Conservation (phyloP, 164 flowering plant species). For the Vitis cinerea region DNA sequence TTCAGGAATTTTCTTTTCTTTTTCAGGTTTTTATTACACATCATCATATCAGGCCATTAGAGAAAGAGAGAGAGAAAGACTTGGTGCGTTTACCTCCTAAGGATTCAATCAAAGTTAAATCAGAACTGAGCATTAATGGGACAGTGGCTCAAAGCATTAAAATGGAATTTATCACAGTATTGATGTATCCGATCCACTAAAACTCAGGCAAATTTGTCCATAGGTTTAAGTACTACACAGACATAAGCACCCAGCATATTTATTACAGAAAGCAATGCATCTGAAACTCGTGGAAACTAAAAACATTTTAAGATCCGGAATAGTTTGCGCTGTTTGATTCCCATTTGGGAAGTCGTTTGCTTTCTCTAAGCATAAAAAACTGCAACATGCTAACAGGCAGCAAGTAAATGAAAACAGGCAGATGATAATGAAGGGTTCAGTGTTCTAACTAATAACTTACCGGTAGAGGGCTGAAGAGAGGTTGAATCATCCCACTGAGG, state of each 20-base stretch:
- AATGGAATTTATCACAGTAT: neutral
- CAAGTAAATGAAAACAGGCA: conserved; percentile 11
- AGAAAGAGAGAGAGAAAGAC: neutral
- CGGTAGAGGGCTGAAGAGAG: conserved; percentile 7
- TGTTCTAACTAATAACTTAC: neutral
- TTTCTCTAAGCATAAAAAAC: neutral
- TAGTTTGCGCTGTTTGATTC: too few relatives aligned
- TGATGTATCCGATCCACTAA: neutral
- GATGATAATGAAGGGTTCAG: conserved; percentile 6
- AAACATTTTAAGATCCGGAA: too few relatives aligned
- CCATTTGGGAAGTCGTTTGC: too few relatives aligned
- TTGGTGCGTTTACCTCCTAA: neutral
- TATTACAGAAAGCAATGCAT: neutral
- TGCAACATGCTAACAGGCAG: too few relatives aligned
- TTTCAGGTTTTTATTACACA: too few relatives aligned
- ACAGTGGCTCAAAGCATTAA: neutral
- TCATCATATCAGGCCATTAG: too few relatives aligned
- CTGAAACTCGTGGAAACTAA: neutral
- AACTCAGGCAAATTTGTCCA: neutral
- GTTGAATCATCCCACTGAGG: conserved; percentile 16
- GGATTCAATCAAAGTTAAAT: neutral
- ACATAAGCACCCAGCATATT: neutral
- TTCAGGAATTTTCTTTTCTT: too few relatives aligned
- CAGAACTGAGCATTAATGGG: too few relatives aligned
- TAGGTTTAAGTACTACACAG: neutral